Evolutionary conservation across 257 asterid species (phyloP), one percentile per base, ranked within the genome.

Genomic region (Henckelia pumila): DNA sequence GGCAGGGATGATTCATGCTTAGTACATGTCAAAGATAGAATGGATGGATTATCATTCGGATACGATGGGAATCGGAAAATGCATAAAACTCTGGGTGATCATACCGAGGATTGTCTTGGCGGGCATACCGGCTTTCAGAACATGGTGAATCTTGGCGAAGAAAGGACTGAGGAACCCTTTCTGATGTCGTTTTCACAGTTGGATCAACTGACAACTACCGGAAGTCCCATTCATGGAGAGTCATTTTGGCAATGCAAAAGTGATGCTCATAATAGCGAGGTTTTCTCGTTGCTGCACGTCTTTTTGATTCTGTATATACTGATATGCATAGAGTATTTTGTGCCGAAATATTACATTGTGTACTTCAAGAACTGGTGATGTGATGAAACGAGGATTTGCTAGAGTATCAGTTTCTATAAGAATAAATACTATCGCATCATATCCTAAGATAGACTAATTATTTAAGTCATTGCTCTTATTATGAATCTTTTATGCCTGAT

Each of bases 221-320:
- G 64, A 16, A 75, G 77, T 49, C 29, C 29, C 29, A 26, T 26
- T 26, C 29, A 26, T 3, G 89, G 84, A 88, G 63, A 88, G 63
- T 59, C 81, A 6, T 82, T 79, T 67, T 87, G 89, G 95, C 89
- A 80, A 58, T 74, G 75, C 78, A 89, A 74, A 81, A 78, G 77
- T 75, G 87, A 94, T 23, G 63, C 69, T 67, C 85, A 75, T 17
- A 81, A 69, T 70, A 80, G 79, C 61, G 95, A 89, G 96, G 95
- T 89, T 64, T 59, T 47, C 28, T 69, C 50, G 11, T 67, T 0
- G 25, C 63, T 57, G 56, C 63, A 28, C 35, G 3, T 13, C 7
- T 26, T 55, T 6, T 0, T 35, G n/a, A 25, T 8, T 33, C 40
- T 61, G 29, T 26, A 26, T 26, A 26, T 26, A 26, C 29, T 26